Evolutionary conservation across 495 filamentous ascomycete species (phyloP).

Genomic region (Xanthoparmelia taractica): DNA sequence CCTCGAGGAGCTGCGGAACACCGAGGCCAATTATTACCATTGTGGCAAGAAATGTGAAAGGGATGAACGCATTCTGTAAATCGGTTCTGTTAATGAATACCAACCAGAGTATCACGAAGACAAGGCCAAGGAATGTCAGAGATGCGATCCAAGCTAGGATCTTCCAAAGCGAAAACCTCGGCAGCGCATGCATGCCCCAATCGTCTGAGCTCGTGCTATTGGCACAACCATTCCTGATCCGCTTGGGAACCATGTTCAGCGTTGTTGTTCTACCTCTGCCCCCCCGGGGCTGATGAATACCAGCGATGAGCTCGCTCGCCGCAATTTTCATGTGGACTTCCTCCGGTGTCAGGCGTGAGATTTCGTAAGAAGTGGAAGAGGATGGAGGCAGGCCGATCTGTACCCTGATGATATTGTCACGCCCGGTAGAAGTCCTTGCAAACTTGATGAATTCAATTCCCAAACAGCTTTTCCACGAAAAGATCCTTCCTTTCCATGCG

Average conservation of each 20-base stretch:
- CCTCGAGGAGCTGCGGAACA: constrained; percentile 4
- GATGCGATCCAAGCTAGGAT: constrained; percentile 9
- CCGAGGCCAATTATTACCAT: constrained; percentile 7
- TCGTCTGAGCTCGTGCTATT: not conserved
- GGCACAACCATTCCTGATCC: too few species aligned
- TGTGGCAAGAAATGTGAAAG: constrained; percentile 8
- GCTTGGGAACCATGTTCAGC: too few species aligned
- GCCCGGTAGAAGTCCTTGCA: not conserved
- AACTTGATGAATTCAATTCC: constrained; percentile 10
- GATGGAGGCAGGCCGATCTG: not conserved
- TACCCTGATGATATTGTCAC: not conserved
- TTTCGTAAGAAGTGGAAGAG: not conserved
- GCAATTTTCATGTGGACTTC: constrained; percentile 10
- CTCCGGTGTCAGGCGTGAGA: not conserved
- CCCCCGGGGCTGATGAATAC: not conserved
- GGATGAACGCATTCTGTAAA: constrained; percentile 12
- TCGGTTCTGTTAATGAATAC: constrained; percentile 3
- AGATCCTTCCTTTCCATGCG: constrained; percentile 2
- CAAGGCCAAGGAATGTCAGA: constrained; percentile 5
- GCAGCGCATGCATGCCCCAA: constrained; percentile 10
- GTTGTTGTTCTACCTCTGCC: not conserved
- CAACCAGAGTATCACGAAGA: constrained; percentile 7
- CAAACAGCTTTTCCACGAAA: constrained; percentile 9
- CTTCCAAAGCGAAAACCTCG: constrained; percentile 7
- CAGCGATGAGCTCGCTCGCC: not conserved